Conservation (phyloP, 2,329 filamentous ascomycete species). For the Trichoderma arundinaceum region DNA sequence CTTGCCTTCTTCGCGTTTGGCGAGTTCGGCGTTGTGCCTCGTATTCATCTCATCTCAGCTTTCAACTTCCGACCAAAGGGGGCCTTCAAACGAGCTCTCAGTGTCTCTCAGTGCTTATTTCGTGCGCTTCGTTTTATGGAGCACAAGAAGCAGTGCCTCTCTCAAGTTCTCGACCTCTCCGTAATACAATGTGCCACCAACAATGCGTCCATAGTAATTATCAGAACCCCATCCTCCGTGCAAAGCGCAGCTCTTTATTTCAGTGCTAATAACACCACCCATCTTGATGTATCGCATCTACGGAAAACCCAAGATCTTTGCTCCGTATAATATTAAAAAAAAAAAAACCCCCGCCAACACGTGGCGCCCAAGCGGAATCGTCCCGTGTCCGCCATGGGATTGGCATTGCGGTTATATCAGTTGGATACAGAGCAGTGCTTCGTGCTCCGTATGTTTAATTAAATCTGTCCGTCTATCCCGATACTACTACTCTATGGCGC, state of each 20-base stretch:
- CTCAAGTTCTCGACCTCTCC: not conserved
- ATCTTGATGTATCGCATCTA: constrained; percentile 12
- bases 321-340: not conserved
- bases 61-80: not conserved
- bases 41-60: constrained; percentile 5
- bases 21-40: not conserved
- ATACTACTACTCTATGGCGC: not conserved
- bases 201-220: not conserved
- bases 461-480: not conserved
- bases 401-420: not conserved
- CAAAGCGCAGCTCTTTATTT: not conserved
- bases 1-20: not conserved
- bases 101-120: not conserved
- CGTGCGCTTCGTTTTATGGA: not conserved
- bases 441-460: not conserved
- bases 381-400: not conserved
- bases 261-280: not conserved
- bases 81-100: not conserved
- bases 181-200: not conserved
- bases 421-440: no score
- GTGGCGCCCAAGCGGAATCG: not conserved
- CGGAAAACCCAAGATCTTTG: constrained; percentile 5
- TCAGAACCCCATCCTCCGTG: not conserved
- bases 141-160: constrained; percentile 2
- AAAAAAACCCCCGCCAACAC: not conserved